Base-by-base conservation (phyloP, 768 basidiomycete genomes). In the Cytidiella melzeri region DNA sequence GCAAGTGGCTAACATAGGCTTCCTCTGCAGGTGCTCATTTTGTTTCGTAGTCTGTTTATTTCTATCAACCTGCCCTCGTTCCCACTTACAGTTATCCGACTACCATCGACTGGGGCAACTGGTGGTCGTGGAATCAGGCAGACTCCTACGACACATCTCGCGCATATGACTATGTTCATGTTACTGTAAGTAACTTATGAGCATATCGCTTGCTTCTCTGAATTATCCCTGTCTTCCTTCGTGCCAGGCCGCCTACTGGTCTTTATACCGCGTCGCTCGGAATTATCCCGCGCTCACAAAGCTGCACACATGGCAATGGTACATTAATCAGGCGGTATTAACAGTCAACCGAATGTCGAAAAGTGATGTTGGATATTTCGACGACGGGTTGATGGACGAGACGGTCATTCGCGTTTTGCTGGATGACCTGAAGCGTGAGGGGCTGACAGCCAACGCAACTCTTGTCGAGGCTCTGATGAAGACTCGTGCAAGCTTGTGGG, bases 101-200 rank as follows among this genome's bases (percentile, higher is more conserved):
- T 0, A 63, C 54, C 9, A 73, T 78, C 45, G 57, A 70, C 57
- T 80, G 75, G 75, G 68, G 70, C 4, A 73, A 75, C 50, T 78
- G 77, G 76, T 79, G 77, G 76, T 76, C 75, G 1, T 80, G 77
- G 78, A 72, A 76, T 48, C 64, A 71, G 55, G 73, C 73, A 3
- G 66, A 64, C 0, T 69, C 75, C 1, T 80, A 66, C 51, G 72
- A 72, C 3, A 73, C 66, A 1, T 73, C 73, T 44, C 72, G 78
- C 11, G 76, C 73, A 1, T 80, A 80, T 53, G 79, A 80, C 59
- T 66, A 63, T 47, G 63, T 66, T 5, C 65, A 65, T 41, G 62
- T 66, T 45, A 57, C 55, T n/a, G 61, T 55, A 34, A 49, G 52
- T 45, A 10, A 47, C 7, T 9, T 40, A n/a, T 34, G 23, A 6